Conservation (phyloP, 148 eudicot species). For the Camellia sinensis region DNA sequence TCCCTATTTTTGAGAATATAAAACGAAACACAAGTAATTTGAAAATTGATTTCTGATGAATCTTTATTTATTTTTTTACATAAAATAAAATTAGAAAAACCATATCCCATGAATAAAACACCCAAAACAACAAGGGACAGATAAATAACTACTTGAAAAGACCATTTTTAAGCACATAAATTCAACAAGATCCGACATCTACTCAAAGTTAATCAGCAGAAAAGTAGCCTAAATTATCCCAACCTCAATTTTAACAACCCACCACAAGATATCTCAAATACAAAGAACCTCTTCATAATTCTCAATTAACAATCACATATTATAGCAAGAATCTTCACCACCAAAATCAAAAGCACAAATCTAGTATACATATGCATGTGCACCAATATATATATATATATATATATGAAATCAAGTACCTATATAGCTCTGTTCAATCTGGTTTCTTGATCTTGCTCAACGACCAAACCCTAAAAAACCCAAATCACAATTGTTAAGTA, state of each 20-base stretch:
- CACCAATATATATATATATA: neutral
- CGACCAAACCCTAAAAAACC: conserved; percentile 16
- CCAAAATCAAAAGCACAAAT: neutral
- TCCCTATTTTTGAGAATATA: too few relatives aligned
- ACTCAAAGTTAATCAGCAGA: neutral
- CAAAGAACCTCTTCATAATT: neutral
- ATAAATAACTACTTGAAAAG: too few relatives aligned
- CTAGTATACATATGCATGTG: too few relatives aligned
- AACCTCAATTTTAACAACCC: neutral
- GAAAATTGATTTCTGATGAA: too few relatives aligned
- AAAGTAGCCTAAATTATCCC: neutral
- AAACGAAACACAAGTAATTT: too few relatives aligned
- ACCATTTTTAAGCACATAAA: too few relatives aligned
- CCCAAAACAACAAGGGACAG: neutral
- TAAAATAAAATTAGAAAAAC: too few relatives aligned
- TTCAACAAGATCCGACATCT: too few relatives aligned
- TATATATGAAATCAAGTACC: neutral
- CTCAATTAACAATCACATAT: too few relatives aligned
- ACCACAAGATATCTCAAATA: neutral
- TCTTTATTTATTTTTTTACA: too few relatives aligned
- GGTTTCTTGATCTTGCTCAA: conserved; percentile 3
- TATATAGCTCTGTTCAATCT: neutral
- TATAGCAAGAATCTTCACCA: neutral
- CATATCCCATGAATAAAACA: neutral
- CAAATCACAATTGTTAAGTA: neutral